A percentile compares a stretch with the other conserved stretches of the same genome.
These are phyloP conservation scores for Globisporangium irregulare DNA, from an alignment of 352 stramenopile genomes.

Conservation along the genomic window DNA sequence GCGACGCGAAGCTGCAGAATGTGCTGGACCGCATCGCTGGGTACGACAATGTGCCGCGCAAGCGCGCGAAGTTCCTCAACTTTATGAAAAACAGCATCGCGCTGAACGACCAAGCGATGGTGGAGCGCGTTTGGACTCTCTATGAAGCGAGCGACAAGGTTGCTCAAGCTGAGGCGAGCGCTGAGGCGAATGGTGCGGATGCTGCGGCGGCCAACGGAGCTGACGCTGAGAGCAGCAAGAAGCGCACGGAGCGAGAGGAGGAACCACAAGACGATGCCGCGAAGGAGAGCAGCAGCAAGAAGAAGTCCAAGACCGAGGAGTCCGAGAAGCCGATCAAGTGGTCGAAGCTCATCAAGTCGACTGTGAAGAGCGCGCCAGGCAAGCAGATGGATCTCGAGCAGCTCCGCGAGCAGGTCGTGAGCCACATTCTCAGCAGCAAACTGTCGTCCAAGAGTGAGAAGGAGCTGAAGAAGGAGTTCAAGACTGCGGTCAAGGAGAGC, in stretches of 20 bases:
- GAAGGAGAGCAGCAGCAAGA: slow-evolving; percentile 43
- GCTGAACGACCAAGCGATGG: slow-evolving; percentile 36
- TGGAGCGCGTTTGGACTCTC: slow-evolving; percentile 70
- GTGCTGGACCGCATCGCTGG: slow-evolving; percentile 71
- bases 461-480: slow-evolving; percentile 66
- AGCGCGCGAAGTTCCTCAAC: slow-evolving; percentile 93
- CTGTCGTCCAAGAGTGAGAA: slow-evolving; percentile 56
- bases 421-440: slow-evolving; percentile 40
- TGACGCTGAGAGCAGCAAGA: slow-evolving; percentile 30
- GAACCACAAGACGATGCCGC: slow-evolving; percentile 11
- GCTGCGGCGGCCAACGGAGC: slow-evolving; percentile 13
- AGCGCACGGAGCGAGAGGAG: slow-evolving; percentile 39
- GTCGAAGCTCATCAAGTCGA: slow-evolving; percentile 60
- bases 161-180: slow-evolving; percentile 20
- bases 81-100: slow-evolving; percentile 87
- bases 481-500: slow-evolving; percentile 35
- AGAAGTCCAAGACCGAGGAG: slow-evolving; percentile 26
- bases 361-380: slow-evolving; percentile 38
- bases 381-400: slow-evolving; percentile 55
- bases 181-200: slow-evolving; percentile 7
- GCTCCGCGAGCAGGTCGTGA: slow-evolving; percentile 47
- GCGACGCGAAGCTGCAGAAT: slow-evolving; percentile 56
- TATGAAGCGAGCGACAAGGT: slow-evolving; percentile 68
- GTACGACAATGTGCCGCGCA: slow-evolving; percentile 91
- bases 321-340: slow-evolving; percentile 56